Evolutionary conservation across 176 grass and related monocot genomes (phyloP), one percentile per base, ranked within the genome.

Genomic region (Eragrostis curvula): DNA sequence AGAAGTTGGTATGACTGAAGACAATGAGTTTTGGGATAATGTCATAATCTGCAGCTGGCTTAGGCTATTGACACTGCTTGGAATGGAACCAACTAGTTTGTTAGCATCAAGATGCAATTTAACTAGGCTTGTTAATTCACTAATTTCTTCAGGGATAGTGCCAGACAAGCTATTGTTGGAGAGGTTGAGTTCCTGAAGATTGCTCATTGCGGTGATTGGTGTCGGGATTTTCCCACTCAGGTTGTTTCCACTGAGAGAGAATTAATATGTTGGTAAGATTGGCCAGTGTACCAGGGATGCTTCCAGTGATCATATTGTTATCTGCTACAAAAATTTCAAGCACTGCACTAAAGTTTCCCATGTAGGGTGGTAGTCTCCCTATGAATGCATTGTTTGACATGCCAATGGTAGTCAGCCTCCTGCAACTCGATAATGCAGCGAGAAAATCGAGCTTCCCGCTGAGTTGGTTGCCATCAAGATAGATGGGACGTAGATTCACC

Each of bases 371-470:
- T n/a, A 84, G 75, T 2, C 12, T 68, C 60, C 81, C 86, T 4
- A 1, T 48, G 48, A 88, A 83, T 66, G 0, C 0, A 47, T 88
- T 84, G 41, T n/a, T 9, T 84, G 74, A 0, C 3, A 88, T 73
- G 16, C 3, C 9, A 23, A 84, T 59, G 52, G 28, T 60, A 28
- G 2, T 7, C 12, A 88, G 41, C 16, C n/a, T 74, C 42, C 81
- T 84, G 60, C 68, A 88, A 9, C 74, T 68, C 21, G 61, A 84
- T 41, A 88, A 43, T 12, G 15, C 49, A 60, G 39, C 76, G 6
- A 88, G n/a, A 60, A 88, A 88, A 24, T 79, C 29, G 2, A 88
- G 81, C 43, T 83, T 84, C 49, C 81, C 75, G 32, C 48, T 48
- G 20, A 88, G 80, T 46, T 58, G 57, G 81, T 88, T 88, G 25